phyloP scores from a whole-genome alignment of 2,329 filamentous ascomycete species.

The Fusarium denticulatum region DNA sequence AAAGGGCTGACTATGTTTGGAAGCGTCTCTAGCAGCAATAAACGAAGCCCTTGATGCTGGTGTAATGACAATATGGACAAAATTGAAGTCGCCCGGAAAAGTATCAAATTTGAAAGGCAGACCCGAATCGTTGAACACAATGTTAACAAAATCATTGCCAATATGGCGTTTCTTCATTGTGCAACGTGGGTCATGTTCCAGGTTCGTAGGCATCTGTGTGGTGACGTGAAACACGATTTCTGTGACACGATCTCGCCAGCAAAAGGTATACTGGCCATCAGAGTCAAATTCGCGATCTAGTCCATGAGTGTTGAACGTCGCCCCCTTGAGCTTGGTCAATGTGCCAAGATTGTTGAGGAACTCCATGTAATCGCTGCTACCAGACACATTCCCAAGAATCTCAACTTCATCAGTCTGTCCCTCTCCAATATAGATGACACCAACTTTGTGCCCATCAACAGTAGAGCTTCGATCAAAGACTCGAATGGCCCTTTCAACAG shows the following conservation, averaged over 20 bases:
- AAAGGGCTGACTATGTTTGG: slow-evolving; percentile 63
- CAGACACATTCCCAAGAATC: slow-evolving; percentile 86
- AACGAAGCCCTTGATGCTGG: slow-evolving; percentile 85
- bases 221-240: slow-evolving; percentile 96
- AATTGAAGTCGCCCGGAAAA: slow-evolving; percentile 95
- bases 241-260: slow-evolving; percentile 93
- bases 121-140: slow-evolving; percentile 98
- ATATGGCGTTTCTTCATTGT: slow-evolving; percentile 93
- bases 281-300: slow-evolving; percentile 79
- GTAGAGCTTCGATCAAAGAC: slow-evolving; percentile 88
- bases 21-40: slow-evolving; percentile 66
- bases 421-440: slow-evolving; percentile 91
- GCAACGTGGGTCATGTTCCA: slow-evolving; percentile 78
- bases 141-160: slow-evolving; percentile 97
- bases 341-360: slow-evolving; percentile 87
- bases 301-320: slow-evolving; percentile 92
- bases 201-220: slow-evolving; percentile 95
- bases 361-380: slow-evolving; percentile 86
- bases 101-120: slow-evolving; percentile 87
- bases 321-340: slow-evolving; percentile 80
- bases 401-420: slow-evolving; percentile 84
- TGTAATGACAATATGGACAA: slow-evolving; percentile 94
- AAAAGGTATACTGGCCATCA: slow-evolving; percentile 89
- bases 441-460: slow-evolving; percentile 94
- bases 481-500: slow-evolving; percentile 77